phyloP scores from a whole-genome alignment of 2,329 filamentous ascomycete genomes.

The Aspergillus floridensis region DNA sequence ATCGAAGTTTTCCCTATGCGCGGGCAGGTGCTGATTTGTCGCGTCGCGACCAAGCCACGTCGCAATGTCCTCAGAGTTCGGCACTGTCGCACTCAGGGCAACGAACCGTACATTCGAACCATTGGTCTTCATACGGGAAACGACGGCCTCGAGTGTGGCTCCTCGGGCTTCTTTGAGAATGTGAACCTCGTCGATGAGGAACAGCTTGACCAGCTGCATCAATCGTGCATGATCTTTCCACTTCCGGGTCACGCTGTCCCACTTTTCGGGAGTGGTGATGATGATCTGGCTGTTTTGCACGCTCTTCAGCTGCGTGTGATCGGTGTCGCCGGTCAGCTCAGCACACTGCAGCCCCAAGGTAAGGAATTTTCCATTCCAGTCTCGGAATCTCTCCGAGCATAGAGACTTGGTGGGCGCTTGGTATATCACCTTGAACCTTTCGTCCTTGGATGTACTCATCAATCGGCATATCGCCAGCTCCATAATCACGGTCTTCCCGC shows the following conservation, averaged over 20 bases:
- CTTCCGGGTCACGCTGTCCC: slow-evolving; percentile 84
- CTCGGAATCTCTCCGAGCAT: slow-evolving; percentile 71
- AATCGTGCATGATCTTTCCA: slow-evolving; percentile 78
- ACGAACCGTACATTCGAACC: slow-evolving; percentile 74
- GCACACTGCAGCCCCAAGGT: slow-evolving; percentile 66
- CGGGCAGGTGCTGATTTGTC: slow-evolving; percentile 60
- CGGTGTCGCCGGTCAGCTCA: slow-evolving; percentile 80
- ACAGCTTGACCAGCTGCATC: slow-evolving; percentile 72
- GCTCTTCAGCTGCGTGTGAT: slow-evolving; percentile 61
- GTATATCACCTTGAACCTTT: slow-evolving; percentile 76
- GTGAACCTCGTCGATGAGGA: slow-evolving; percentile 85
- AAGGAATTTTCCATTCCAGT: slow-evolving; percentile 75
- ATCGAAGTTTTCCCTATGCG: slow-evolving; percentile 67
- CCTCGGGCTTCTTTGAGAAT: slow-evolving; percentile 77
- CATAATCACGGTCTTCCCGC: slow-evolving; percentile 78
- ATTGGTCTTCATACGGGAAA: slow-evolving; percentile 82
- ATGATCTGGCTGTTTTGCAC: slow-evolving; percentile 78
- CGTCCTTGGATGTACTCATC: slow-evolving; percentile 54
- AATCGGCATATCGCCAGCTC: slow-evolving; percentile 79
- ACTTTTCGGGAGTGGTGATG: slow-evolving; percentile 85
- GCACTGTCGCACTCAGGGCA: slow-evolving; percentile 78
- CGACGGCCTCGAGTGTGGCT: slow-evolving; percentile 76
- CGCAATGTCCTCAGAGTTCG: slow-evolving; percentile 77
- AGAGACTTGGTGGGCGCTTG: slow-evolving; percentile 82
- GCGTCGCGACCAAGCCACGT: slow-evolving; percentile 71